Percentiles rank a stretch among this genome's conserved stretches.
These are phyloP conservation scores for Colletotrichum incanum DNA, from an alignment of 2,329 filamentous ascomycete genomes.

Conservation along the genomic window DNA sequence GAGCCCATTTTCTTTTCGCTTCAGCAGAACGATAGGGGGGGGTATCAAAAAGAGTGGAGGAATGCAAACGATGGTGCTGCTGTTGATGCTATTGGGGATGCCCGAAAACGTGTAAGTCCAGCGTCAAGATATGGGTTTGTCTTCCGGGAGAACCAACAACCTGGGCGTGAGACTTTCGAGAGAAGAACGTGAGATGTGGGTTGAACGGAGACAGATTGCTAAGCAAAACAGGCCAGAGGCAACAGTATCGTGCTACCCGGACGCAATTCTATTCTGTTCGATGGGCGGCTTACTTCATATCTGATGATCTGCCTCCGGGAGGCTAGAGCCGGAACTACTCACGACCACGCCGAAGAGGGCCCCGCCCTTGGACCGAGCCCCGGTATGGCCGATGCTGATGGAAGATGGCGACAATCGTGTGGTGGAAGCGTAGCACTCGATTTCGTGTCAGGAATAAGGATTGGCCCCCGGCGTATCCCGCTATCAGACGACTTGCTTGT, in stretches of 20 bases:
- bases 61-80: background rate
- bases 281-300: constrained; percentile 26
- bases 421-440: constrained; percentile 25
- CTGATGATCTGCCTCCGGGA: background rate
- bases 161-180: background rate
- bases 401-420: constrained; percentile 29
- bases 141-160: background rate
- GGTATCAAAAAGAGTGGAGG: background rate
- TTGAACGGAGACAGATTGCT: constrained; percentile 26
- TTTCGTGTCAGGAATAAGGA: constrained; percentile 21
- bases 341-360: constrained; percentile 22
- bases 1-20: constrained; percentile 29
- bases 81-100: background rate
- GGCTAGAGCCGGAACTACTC: constrained; percentile 17
- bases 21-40: background rate
- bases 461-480: constrained; percentile 26
- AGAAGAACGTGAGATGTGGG: background rate
- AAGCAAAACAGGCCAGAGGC: constrained; percentile 23
- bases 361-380: constrained; percentile 29
- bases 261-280: constrained; percentile 7
- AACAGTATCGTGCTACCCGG: constrained; percentile 4
- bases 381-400: constrained; percentile 22
- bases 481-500: background rate
- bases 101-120: constrained; percentile 5
- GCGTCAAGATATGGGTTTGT: constrained; percentile 12